phyloP scores from a whole-genome alignment of 108 stramenopile species.

The Skeletonema menzelii region DNA sequence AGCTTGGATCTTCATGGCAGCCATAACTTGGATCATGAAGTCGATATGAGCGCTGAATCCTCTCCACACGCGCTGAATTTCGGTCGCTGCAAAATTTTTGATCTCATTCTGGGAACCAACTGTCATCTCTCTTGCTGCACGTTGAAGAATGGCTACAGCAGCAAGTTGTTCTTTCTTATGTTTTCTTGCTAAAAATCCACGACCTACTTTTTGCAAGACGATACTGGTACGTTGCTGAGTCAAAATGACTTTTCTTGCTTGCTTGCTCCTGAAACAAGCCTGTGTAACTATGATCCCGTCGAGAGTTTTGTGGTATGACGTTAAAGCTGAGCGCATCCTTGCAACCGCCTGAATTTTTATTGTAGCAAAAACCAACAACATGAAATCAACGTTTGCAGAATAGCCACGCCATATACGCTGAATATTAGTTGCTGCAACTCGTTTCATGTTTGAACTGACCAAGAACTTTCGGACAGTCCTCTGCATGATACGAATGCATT shows the following conservation, averaged over 20 bases:
- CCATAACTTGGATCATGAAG: conserved; percentile 16
- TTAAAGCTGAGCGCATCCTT: conserved; percentile 10
- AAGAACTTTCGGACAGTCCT: background rate
- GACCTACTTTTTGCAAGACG: background rate
- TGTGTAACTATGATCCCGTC: conserved; percentile 18
- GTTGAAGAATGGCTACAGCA: background rate
- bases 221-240: background rate
- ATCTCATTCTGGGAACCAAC: conserved; percentile 1
- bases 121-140: conserved; percentile 8
- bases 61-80: conserved; percentile 46
- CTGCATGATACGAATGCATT: background rate
- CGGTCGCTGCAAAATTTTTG: conserved; percentile 20
- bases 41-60: conserved; percentile 18
- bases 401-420: conserved; percentile 66
- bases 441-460: background rate
- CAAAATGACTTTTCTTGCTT: background rate
- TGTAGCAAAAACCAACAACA: conserved; percentile 41
- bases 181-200: conserved; percentile 7
- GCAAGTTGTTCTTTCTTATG: background rate
- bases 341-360: conserved; percentile 53
- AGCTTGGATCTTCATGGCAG: conserved; percentile 37
- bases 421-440: conserved; percentile 25
- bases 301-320: background rate
- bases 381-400: conserved; percentile 53
- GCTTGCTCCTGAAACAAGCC: conserved; percentile 19